Evolutionary conservation across 768 basidiomycete species (phyloP), one percentile per base, ranked within the genome.

Genomic region (Paxillus rubicundulus): DNA sequence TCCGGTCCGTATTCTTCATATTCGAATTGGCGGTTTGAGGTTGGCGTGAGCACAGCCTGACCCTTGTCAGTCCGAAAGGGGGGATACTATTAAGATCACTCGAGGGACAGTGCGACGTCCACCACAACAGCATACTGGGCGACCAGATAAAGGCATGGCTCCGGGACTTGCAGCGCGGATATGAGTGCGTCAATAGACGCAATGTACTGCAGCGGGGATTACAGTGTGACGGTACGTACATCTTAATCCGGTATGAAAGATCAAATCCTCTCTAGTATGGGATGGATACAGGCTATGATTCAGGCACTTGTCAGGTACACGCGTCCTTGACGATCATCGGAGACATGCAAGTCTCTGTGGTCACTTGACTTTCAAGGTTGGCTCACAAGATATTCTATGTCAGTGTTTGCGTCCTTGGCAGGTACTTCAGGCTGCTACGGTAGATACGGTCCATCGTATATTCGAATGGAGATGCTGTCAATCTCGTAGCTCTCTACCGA

Each of bases 1-100:
- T 9, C n/a, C 17, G 2, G 37, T 38, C 37, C 37, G 37, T n/a
- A n/a, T 18, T 17, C 37, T 38, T n/a, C 16, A 37, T 37, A 20
- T 28, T 45, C 45, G 47, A 53, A 58, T 50, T 44, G 24, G 24
- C 37, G 32, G 52, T 17, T 4, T 24, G 24, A 18, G 30, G 17
- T 52, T 40, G 36, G 37, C 16, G n/a, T 14, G 41, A 42, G 36
- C 45, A 46, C 52, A 41, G 51, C 24, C 41, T n/a, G 12, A 5
- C 10, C 32, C 27, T 27, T 27, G 16, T 38, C 27, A 21, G 14
- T 41, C 45, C 44, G 13, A 33, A 46, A 20, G 4, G 13, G 37
- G 16, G n/a, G 9, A 17, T 38, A 10, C n/a, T 13, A 37, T 2
- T n/a, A n/a, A n/a, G n/a, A n/a, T 13, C 37, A 10, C 7, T 38